Conservation (phyloP, 164 flowering plant species). For the Warburgia ugandensis region DNA sequence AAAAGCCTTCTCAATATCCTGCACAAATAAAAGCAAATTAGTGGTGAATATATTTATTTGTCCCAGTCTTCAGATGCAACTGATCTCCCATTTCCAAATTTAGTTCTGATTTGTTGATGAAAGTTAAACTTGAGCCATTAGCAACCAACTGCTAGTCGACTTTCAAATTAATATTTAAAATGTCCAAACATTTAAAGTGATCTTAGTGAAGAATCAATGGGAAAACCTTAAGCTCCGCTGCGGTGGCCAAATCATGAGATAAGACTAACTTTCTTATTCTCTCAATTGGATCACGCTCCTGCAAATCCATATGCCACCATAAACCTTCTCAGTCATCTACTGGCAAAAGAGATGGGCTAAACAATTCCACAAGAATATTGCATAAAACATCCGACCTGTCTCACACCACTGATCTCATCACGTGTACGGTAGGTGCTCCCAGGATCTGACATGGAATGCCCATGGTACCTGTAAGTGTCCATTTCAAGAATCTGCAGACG, state of each 20-base stretch:
- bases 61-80: neutral
- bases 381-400: slow-evolving; percentile 52
- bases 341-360: neutral
- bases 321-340: neutral
- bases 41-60: neutral
- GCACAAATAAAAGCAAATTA: slow-evolving; percentile 3
- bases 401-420: slow-evolving; percentile 86
- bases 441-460: slow-evolving; percentile 99
- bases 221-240: slow-evolving; percentile 82
- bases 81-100: neutral
- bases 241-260: slow-evolving; percentile 78
- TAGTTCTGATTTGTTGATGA: neutral
- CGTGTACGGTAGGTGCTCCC: slow-evolving; percentile 97
- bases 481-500: slow-evolving; percentile 86
- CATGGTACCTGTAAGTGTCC: slow-evolving; percentile 99
- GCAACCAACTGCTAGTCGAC: neutral
- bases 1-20: slow-evolving; percentile 84
- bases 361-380: neutral
- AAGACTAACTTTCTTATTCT: slow-evolving; percentile 74
- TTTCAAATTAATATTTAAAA: too few relatives aligned
- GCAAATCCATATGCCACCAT: slow-evolving; percentile 6
- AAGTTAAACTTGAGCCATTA: neutral
- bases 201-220: too few relatives aligned
- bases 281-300: slow-evolving; percentile 99
- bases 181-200: too few relatives aligned